These are phyloP conservation scores for Carnegiea gigantea DNA, from an alignment of 179 eudicot species.

Conservation along the genomic window DNA sequence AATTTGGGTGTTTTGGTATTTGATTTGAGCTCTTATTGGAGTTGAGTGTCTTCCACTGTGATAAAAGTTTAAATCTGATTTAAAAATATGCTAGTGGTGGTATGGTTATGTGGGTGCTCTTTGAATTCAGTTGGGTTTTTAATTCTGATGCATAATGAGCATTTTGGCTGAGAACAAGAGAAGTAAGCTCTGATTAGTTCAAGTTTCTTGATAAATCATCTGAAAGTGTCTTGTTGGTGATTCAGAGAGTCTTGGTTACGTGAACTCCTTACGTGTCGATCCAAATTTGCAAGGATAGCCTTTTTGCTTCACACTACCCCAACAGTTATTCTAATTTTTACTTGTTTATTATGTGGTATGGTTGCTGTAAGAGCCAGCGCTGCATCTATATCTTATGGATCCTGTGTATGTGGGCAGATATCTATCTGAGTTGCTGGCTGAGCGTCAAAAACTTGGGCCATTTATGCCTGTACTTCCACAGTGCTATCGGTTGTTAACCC, in stretches of 20 bases:
- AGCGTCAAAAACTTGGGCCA: conserved; percentile 81
- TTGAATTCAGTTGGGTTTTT: not conserved
- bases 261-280: not conserved
- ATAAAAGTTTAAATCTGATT: not conserved
- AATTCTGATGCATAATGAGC: not conserved
- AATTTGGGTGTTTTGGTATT: not conserved
- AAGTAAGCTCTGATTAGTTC: not conserved
- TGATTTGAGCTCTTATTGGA: not conserved
- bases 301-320: not conserved
- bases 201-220: not conserved
- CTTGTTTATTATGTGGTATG: not conserved
- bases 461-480: conserved; percentile 79
- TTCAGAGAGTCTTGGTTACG: not conserved
- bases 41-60: not conserved
- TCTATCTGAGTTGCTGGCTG: conserved; percentile 77
- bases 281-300: not conserved
- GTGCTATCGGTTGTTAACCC: conserved; percentile 72
- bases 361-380: not conserved
- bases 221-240: not conserved
- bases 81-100: no score
- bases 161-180: not conserved
- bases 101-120: conserved; percentile 2
- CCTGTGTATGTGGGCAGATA: conserved; percentile 49
- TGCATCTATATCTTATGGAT: not conserved
- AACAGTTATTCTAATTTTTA: not conserved